Percentiles rank a stretch among this genome's conserved stretches.
phyloP scores from a whole-genome alignment of 164 flowering plant species.

The Dillenia turbinata region DNA sequence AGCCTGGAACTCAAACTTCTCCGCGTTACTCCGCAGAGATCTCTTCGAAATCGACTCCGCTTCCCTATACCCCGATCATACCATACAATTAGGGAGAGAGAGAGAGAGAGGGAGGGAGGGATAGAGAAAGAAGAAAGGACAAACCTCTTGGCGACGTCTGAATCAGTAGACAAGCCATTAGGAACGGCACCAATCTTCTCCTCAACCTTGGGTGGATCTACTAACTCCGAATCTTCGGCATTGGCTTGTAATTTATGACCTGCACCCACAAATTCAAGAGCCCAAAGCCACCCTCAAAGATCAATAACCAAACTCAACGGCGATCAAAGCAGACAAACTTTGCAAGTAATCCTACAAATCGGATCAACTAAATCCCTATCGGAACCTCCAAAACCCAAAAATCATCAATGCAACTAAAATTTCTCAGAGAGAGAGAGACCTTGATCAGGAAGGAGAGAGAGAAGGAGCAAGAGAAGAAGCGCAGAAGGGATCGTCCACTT shows the following conservation, averaged over 20 bases:
- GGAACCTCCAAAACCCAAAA: conserved; percentile 5
- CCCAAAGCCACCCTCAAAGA: background rate
- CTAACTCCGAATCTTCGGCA: conserved; percentile 62
- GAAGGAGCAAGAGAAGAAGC: conserved; percentile 60
- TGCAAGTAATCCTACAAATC: background rate
- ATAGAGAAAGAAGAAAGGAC: conserved; percentile 3
- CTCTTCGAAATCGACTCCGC: conserved; percentile 84
- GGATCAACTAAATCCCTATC: background rate
- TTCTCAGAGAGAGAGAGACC: conserved; percentile 25
- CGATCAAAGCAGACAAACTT: background rate
- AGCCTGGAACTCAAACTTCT: conserved; percentile 99
- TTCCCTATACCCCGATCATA: conserved; percentile 51
- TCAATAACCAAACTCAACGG: too few relatives aligned
- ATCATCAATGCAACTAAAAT: background rate
- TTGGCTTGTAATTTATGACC: conserved; percentile 76
- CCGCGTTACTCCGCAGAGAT: conserved; percentile 68
- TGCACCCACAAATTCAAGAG: conserved; percentile 14
- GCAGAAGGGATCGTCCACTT: conserved; percentile 83
- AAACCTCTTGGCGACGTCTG: conserved; percentile 88
- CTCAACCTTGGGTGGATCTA: conserved; percentile 88
- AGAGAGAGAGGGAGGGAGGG: background rate
- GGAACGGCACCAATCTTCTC: conserved; percentile 92
- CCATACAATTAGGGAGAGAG: background rate
- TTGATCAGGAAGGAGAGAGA: conserved; percentile 77
- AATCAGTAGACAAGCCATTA: conserved; percentile 88